Base-by-base conservation (phyloP, 2,329 filamentous ascomycete genomes). In the Colletotrichum orchidophilum region DNA sequence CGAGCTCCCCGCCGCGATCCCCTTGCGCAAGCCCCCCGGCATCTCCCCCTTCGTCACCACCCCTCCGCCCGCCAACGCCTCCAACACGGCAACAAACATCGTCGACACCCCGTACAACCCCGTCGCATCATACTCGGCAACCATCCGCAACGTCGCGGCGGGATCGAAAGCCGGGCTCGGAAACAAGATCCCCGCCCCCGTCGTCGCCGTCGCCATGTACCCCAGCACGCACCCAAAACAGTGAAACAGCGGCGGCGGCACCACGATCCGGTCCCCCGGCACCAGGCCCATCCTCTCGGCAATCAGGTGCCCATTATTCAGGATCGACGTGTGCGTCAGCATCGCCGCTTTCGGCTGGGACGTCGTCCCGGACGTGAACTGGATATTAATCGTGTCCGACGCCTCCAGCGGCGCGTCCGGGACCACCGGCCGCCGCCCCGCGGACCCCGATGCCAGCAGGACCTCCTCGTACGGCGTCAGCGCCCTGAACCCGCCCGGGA, bases 351-450 rank as follows among this genome's bases (percentile, higher is more conserved):
- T 98, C 26, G 95, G 96, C 77, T 89, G 86, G 0, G 93, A 94
- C 0, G 96, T 98, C 0, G 96, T 98, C n/a, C 96, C 96, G 0
- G 93, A 96, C 0, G 96, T 99, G 83, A 98, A 98, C 80, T 98
- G 96, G 74, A 98, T 97, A 79, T 98, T 98, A 75, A 97, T 92
- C 2, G 93, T 90, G 61, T 98, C 96, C 72, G 88, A 80, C 0
- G 90, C 85, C 18, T 84, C 75, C 1, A 92, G 84, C 0, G 83
- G 83, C 27, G 79, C 66, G 64, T 87, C 84, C 0, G 87, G 87
- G 24, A 72, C 77, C 2, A 90, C 76, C 2, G 78, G 21, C 0
- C n/a, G n/a, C n/a, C n/a, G n/a, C n/a, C 76, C 70, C 2, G 77
- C 73, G 0, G 81, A 79, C 18, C 79, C 75, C 18, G 39, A 46